These are phyloP conservation scores for Aspergillus olivimuriae DNA, from an alignment of 495 filamentous ascomycete species.

Conservation along the genomic window DNA sequence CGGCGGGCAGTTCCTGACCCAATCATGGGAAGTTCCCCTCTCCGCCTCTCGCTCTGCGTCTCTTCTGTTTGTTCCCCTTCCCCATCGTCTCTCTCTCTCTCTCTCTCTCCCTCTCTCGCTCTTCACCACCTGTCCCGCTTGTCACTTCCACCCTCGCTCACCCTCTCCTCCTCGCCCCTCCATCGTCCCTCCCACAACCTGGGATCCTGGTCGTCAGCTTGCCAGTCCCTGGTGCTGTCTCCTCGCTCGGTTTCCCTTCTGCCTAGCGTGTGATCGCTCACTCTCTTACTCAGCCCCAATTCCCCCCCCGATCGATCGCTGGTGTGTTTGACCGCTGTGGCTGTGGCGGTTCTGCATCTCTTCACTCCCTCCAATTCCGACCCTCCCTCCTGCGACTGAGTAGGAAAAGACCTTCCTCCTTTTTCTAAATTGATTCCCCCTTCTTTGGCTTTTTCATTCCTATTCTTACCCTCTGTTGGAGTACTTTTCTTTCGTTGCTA, in stretches of 20 bases:
- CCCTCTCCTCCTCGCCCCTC: background rate
- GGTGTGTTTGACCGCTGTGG: slow-evolving; percentile 24
- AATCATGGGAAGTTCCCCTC: slow-evolving; percentile 12
- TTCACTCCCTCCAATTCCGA: slow-evolving; percentile 2
- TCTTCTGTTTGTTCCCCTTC: slow-evolving; percentile 9
- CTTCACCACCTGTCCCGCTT: slow-evolving; percentile 3
- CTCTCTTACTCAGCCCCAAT: slow-evolving; percentile 6
- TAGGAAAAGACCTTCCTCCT: background rate
- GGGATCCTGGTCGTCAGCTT: slow-evolving; percentile 12
- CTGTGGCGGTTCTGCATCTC: slow-evolving; percentile 24
- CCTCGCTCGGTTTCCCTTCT: background rate
- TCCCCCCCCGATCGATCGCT: slow-evolving; percentile 1
- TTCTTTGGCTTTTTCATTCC: background rate
- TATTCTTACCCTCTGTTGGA: background rate
- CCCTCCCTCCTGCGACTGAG: background rate
- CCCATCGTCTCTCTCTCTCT: slow-evolving; percentile 2
- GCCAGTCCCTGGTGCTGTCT: no score
- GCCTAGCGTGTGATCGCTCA: slow-evolving; percentile 1
- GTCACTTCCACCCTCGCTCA: slow-evolving; percentile 1
- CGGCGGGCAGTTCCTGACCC: slow-evolving; percentile 12
- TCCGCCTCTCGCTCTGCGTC: slow-evolving; percentile 5
- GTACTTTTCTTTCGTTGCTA: background rate
- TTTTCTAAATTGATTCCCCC: background rate
- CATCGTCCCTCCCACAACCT: background rate
- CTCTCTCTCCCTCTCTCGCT: slow-evolving; percentile 1